Evolutionary conservation across 768 basidiomycete genomes (phyloP), one percentile per base, ranked within the genome.

Genomic region (Floccularia luteovirens): DNA sequence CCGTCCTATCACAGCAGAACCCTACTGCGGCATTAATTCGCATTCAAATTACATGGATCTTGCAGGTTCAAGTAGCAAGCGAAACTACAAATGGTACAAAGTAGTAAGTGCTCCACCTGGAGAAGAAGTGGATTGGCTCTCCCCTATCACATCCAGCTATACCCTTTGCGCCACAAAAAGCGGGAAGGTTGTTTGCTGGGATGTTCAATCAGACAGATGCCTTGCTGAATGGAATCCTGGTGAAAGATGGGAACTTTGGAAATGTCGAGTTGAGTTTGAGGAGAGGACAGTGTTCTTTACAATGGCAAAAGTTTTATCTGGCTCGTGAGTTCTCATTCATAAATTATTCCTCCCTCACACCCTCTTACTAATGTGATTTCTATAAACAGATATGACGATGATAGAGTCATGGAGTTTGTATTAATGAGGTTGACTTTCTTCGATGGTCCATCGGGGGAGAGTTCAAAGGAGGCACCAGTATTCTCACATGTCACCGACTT

Each of bases 131-230:
- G 82, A 85, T 46, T 86, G 82, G 82, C 60, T 86, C 4, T 82
- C 81, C 2, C 81, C 83, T 13, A 83, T 86, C 48, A 84, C 82
- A 1, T 79, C 79, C 4, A 79, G 73, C 25, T 85, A 85, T 50
- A 82, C 75, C 3, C 72, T 86, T n/a, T 86, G 81, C 48, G 79
- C 81, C 1, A 85, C 83, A 0, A 83, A 83, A 60, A 77, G 73
- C 36, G 82, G 83, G 3, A 79, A 79, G 49, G 79, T 86, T 14
- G 75, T 85, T 12, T 85, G 82, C 48, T 85, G 83, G 83, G 81
- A 86, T 43, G 74, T 85, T 11, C 73, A 74, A 38, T 65, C 67
- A 2, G 77, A 84, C 36, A 52, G 56, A 12, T 76, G 74, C 44
- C 64, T 84, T 2, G 80, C 79, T 0, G 77, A 83, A 43, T 86